Conservation (phyloP, 805 yeast species). For the Ogataea kodamae region DNA sequence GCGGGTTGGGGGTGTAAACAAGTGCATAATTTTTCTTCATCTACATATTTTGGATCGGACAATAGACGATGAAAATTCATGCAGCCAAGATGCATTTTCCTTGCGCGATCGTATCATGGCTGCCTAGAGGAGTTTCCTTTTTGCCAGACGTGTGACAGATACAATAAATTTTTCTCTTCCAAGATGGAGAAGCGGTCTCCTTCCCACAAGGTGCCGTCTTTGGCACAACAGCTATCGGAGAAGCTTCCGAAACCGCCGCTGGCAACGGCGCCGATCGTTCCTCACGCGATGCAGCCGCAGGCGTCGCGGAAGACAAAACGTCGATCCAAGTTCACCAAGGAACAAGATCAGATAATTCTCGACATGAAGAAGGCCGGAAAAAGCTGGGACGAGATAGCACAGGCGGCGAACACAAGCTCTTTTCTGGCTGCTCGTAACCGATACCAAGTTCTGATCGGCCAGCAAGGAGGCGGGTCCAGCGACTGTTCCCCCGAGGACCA, state of each 20-base stretch:
- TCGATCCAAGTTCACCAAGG: slow-evolving; percentile 64
- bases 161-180: too few species aligned
- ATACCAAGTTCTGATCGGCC: slow-evolving; percentile 78
- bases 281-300: slow-evolving; percentile 20
- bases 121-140: too few species aligned
- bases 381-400: slow-evolving; percentile 73
- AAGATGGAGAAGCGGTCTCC: too few species aligned
- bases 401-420: slow-evolving; percentile 57
- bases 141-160: too few species aligned
- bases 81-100: too few species aligned
- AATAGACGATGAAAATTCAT: too few species aligned
- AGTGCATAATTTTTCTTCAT: too few species aligned
- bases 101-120: too few species aligned
- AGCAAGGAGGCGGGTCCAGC: slow-evolving; percentile 71
- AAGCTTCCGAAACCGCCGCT: slow-evolving; percentile 29
- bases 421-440: slow-evolving; percentile 73
- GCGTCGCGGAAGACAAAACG: slow-evolving; percentile 49
- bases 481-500: slow-evolving; percentile 61
- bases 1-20: too few species aligned
- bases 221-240: slow-evolving; percentile 28
- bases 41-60: too few species aligned
- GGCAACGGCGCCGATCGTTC: slow-evolving; percentile 20
- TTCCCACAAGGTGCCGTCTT: slow-evolving; percentile 19
- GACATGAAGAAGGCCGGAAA: slow-evolving; percentile 58
- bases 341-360: slow-evolving; percentile 65